A percentile compares a stretch with the other conserved stretches of the same genome.
Evolutionary conservation across 2,329 filamentous ascomycete species (phyloP).

Genomic region (Camptophora hylomeconis): DNA sequence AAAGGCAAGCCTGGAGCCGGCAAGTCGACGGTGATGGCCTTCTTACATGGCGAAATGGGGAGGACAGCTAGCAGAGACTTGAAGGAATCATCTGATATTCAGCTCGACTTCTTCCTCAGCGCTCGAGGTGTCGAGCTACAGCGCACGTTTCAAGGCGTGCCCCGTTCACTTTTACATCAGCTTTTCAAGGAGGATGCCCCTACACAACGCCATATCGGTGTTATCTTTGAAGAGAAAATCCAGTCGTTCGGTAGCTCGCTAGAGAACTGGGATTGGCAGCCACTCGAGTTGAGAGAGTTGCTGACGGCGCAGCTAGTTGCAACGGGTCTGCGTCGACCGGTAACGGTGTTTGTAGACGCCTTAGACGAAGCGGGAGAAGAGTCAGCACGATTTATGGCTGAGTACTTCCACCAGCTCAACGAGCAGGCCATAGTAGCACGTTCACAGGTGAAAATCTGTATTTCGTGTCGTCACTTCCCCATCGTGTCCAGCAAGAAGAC

Average conservation of each 20-base stretch:
- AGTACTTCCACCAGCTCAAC: constrained; percentile 8
- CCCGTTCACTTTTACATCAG: constrained; percentile 19
- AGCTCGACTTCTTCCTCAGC: constrained; percentile 19
- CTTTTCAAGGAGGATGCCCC: constrained; percentile 15
- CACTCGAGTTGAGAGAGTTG: constrained; percentile 8
- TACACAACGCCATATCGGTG: constrained; percentile 5
- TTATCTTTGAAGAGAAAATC: constrained; percentile 2
- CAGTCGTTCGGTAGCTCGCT: too few relatives aligned
- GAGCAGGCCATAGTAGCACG: constrained; percentile 1
- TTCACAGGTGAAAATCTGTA: constrained; percentile 7
- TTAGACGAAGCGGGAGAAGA: constrained; percentile 13
- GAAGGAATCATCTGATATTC: constrained; percentile 1
- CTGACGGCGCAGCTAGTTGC: constrained; percentile 16
- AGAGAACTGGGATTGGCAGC: too few relatives aligned
- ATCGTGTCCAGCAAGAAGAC: constrained; percentile 30
- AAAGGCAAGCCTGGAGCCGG: constrained; percentile 7
- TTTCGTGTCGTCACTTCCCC: constrained; percentile 14
- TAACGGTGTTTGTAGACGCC: constrained; percentile 15
- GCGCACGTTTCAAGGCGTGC: constrained; percentile 17
- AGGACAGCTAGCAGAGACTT: too few relatives aligned
- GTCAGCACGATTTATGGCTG: constrained; percentile 9
- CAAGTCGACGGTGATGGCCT: constrained; percentile 20
- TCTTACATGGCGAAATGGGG: too few relatives aligned
- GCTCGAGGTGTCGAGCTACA: constrained; percentile 16
- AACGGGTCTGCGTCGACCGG: constrained; percentile 5